Conservation (phyloP, 1,284 basidiomycete species). For the Ceratobasidium sp. region DNA sequence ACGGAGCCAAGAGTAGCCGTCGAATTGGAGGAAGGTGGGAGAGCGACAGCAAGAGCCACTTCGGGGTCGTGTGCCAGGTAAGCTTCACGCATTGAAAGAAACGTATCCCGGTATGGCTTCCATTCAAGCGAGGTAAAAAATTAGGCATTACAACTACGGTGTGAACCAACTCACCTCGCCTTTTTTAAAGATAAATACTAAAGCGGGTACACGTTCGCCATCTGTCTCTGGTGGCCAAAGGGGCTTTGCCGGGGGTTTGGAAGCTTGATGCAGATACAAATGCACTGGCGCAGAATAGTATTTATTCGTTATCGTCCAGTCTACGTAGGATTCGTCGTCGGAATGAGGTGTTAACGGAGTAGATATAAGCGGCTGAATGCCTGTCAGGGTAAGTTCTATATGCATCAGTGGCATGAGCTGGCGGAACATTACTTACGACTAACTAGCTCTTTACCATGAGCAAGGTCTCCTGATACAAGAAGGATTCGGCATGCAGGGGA, state of each 20-base stretch:
- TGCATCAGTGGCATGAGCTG: constrained; percentile 13
- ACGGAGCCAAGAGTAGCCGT: neutral
- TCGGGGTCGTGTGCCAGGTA: constrained; percentile 64
- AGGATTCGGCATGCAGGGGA: constrained; percentile 29
- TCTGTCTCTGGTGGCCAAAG: constrained; percentile 59
- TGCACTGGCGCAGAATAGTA: constrained; percentile 86
- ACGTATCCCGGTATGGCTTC: constrained; percentile 53
- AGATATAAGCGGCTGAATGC: neutral
- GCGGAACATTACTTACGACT: constrained; percentile 22
- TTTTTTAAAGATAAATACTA: constrained; percentile 76
- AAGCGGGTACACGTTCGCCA: constrained; percentile 68
- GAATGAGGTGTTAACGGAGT: constrained; percentile 6
- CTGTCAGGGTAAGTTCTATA: neutral
- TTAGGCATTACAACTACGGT: neutral
- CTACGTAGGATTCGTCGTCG: constrained; percentile 57
- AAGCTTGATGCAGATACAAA: constrained; percentile 63
- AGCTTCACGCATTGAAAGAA: constrained; percentile 46
- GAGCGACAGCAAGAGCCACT: constrained; percentile 75
- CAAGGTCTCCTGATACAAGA: constrained; percentile 28
- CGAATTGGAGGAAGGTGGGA: constrained; percentile 54
- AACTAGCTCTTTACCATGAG: constrained; percentile 24
- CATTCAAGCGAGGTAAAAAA: constrained; percentile 56
- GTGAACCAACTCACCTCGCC: constrained; percentile 67
- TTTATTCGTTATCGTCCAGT: constrained; percentile 85
- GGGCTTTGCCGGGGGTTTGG: constrained; percentile 59